Conservation (phyloP, 345 rosid genomes). For the Eucalyptus polybractea region DNA sequence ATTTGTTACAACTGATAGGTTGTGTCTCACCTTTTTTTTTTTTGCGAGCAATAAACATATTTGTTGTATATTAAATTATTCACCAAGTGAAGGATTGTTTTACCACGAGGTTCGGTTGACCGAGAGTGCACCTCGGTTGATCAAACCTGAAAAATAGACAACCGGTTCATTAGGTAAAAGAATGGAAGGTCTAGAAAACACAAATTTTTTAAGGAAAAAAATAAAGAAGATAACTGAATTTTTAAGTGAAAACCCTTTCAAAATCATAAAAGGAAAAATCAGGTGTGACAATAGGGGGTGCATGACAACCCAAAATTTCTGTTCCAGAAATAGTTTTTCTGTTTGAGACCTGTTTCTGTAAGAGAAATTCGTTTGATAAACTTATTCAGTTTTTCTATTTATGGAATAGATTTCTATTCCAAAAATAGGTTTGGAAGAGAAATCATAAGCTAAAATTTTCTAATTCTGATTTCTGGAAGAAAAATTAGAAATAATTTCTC, state of each 20-base stretch:
- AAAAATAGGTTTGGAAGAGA: no score
- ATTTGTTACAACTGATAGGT: no score
- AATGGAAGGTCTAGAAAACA: background rate
- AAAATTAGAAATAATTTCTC: no score
- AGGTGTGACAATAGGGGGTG: background rate
- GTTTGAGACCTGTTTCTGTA: rapidly evolving
- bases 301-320: no score
- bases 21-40: background rate
- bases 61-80: no score
- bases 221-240: background rate
- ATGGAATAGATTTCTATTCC: no score
- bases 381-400: no score
- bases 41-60: no score
- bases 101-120: background rate
- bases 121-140: background rate
- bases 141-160: background rate
- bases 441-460: no score
- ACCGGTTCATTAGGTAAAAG: background rate
- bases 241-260: background rate
- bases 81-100: background rate
- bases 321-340: no score
- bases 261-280: background rate
- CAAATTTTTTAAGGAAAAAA: background rate
- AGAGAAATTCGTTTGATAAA: no score
- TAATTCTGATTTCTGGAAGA: no score